phyloP scores from a whole-genome alignment of 1,284 basidiomycete genomes.

The Rhizoctonia solani region DNA sequence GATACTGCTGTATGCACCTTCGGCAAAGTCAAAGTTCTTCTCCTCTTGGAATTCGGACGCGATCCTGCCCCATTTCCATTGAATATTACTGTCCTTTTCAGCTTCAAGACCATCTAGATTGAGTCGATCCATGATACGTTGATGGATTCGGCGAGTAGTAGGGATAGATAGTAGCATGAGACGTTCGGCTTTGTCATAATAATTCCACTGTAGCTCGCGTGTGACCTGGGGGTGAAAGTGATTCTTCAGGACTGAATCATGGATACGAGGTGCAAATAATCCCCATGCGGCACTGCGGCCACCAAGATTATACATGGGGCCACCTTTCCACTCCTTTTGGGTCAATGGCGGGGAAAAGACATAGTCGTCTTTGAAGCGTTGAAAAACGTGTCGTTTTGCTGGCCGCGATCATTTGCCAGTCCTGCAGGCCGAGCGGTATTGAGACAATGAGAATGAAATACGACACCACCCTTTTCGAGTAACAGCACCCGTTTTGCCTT shows the following conservation, averaged over 20 bases:
- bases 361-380: conserved; percentile 38
- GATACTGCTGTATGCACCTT: conserved; percentile 40
- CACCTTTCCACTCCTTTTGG: conserved; percentile 41
- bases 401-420: conserved; percentile 36
- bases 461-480: conserved; percentile 39
- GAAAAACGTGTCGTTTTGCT: conserved; percentile 41
- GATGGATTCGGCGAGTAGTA: conserved; percentile 34
- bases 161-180: conserved; percentile 37
- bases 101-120: conserved; percentile 26
- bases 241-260: conserved; percentile 34
- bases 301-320: conserved; percentile 35
- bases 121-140: conserved; percentile 39
- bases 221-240: conserved; percentile 25
- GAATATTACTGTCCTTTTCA: conserved; percentile 11
- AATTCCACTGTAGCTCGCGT: conserved; percentile 2
- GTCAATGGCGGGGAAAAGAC: conserved; percentile 1
- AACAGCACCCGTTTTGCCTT: conserved; percentile 39
- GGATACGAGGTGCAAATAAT: conserved; percentile 39
- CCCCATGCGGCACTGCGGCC: conserved; percentile 40
- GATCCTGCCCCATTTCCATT: conserved; percentile 41
- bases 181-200: conserved; percentile 33
- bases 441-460: conserved; percentile 41
- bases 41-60: conserved; percentile 39
- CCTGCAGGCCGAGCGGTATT: conserved; percentile 39
- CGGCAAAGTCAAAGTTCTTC: conserved; percentile 39